Evolutionary conservation across 2,329 filamentous ascomycete genomes (phyloP).

Genomic region (Bipolaris gigantea): DNA sequence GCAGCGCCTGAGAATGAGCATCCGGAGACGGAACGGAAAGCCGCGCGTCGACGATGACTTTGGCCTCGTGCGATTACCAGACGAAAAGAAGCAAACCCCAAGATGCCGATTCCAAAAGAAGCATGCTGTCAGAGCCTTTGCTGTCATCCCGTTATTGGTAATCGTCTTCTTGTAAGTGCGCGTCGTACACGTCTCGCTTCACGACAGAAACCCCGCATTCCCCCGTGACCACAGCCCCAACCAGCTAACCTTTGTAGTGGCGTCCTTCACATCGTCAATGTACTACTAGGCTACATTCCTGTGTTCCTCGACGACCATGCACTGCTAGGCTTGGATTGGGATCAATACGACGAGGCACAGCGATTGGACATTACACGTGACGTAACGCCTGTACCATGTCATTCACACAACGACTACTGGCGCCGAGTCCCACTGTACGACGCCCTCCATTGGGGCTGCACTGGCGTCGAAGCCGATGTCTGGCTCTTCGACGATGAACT

Average conservation of each 20-base stretch:
- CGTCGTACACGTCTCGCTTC: slow-evolving; percentile 9
- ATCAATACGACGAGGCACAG: slow-evolving; percentile 39
- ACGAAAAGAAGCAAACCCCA: slow-evolving; percentile 24
- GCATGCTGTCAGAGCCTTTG: slow-evolving; percentile 20
- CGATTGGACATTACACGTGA: slow-evolving; percentile 56
- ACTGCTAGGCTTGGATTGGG: slow-evolving; percentile 47
- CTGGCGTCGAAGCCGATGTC: slow-evolving; percentile 60
- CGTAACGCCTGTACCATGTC: slow-evolving; percentile 54
- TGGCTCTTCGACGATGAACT: slow-evolving; percentile 59
- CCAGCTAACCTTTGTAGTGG: slow-evolving; percentile 41
- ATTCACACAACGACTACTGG: slow-evolving; percentile 65
- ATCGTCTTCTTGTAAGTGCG: slow-evolving; percentile 41
- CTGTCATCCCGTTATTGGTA: slow-evolving; percentile 25
- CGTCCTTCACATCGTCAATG: slow-evolving; percentile 47
- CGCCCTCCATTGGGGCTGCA: slow-evolving; percentile 58
- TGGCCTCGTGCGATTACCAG: slow-evolving; percentile 16
- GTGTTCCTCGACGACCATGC: slow-evolving; percentile 43
- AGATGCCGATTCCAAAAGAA: slow-evolving; percentile 25
- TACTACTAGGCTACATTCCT: slow-evolving; percentile 42
- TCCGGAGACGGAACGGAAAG: slow-evolving; percentile 28
- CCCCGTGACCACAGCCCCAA: not conserved
- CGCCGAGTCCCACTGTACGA: slow-evolving; percentile 57
- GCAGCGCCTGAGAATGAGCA: slow-evolving; percentile 35
- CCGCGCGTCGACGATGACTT: slow-evolving; percentile 14
- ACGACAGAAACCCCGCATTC: slow-evolving; percentile 8